Evolutionary conservation across 371 early-diverging fungal genomes (phyloP).

Genomic region (Mortierella sp.): DNA sequence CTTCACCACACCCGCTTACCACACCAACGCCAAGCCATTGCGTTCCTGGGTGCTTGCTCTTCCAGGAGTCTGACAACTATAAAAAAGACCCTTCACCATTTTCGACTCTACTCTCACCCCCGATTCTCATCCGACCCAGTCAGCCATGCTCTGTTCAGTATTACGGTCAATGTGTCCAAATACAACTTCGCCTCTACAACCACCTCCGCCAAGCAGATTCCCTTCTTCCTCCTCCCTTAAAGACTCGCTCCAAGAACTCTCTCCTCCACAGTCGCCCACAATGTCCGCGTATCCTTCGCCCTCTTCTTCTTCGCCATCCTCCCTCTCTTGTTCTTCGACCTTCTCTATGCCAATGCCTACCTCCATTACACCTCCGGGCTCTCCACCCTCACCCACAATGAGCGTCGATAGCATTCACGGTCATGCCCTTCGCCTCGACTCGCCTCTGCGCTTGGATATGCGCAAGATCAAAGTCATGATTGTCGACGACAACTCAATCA

Average conservation of each 20-base stretch:
- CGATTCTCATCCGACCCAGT: conserved; percentile 28
- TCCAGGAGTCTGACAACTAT: conserved; percentile 1
- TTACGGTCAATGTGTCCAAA: conserved; percentile 30
- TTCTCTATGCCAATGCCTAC: conserved; percentile 16
- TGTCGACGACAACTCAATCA: conserved; percentile 73
- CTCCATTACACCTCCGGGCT: conserved; percentile 43
- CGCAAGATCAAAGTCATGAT: conserved; percentile 56
- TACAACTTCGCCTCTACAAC: conserved; percentile 15
- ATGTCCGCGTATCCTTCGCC: neutral
- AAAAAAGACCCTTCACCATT: conserved; percentile 14
- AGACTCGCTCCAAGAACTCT: neutral
- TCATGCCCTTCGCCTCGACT: conserved; percentile 12
- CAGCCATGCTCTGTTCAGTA: conserved; percentile 32
- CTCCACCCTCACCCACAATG: conserved; percentile 46
- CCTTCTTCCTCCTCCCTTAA: neutral
- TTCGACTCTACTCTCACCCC: conserved; percentile 18
- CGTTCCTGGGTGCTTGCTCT: conserved; percentile 1
- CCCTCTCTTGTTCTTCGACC: conserved; percentile 17
- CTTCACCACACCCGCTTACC: neutral
- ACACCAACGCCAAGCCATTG: neutral
- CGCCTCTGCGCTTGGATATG: neutral
- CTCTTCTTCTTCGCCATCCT: conserved; percentile 13
- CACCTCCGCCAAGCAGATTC: conserved; percentile 10
- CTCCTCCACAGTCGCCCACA: conserved; percentile 7
- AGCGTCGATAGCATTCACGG: conserved; percentile 43